Conservation (phyloP, 768 basidiomycete species). For the Pholiota conissans region DNA sequence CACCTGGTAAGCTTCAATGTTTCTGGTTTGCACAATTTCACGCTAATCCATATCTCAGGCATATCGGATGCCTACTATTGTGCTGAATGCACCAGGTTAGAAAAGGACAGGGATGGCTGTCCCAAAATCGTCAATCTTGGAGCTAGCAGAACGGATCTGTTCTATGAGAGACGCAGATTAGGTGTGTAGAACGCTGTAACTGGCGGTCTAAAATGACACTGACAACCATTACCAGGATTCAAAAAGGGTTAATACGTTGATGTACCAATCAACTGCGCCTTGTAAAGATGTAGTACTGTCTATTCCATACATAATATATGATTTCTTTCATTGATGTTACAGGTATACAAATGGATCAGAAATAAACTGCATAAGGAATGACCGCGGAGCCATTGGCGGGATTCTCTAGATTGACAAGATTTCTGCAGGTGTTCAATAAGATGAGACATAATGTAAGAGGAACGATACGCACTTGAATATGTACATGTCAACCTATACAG, state of each 20-base stretch:
- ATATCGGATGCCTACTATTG: constrained; percentile 99
- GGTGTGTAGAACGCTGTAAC: constrained; percentile 44
- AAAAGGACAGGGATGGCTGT: constrained; percentile 98
- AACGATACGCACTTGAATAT: constrained; percentile 54
- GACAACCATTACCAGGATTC: constrained; percentile 47
- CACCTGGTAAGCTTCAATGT: constrained; percentile 65
- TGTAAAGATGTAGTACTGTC: constrained; percentile 1
- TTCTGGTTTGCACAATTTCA: not conserved
- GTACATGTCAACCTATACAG: constrained; percentile 69
- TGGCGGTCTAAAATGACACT: not conserved
- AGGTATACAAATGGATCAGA: constrained; percentile 23
- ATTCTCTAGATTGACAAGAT: constrained; percentile 58
- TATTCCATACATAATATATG: not conserved
- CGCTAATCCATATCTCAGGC: constrained; percentile 46
- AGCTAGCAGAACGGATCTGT: constrained; percentile 87
- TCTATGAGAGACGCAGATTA: constrained; percentile 86
- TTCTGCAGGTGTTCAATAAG: constrained; percentile 28
- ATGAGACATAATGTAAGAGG: constrained; percentile 3
- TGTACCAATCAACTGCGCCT: not conserved
- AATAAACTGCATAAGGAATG: constrained; percentile 64
- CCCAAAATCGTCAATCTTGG: constrained; percentile 98
- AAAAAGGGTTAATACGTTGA: constrained; percentile 53
- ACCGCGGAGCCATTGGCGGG: constrained; percentile 55
- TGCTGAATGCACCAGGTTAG: constrained; percentile 93
- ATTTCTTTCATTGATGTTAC: constrained; percentile 7